Percentiles rank a stretch among this genome's conserved stretches.
These are phyloP conservation scores for Pueraria montana DNA, from an alignment of 306 rosid species.

Conservation along the genomic window DNA sequence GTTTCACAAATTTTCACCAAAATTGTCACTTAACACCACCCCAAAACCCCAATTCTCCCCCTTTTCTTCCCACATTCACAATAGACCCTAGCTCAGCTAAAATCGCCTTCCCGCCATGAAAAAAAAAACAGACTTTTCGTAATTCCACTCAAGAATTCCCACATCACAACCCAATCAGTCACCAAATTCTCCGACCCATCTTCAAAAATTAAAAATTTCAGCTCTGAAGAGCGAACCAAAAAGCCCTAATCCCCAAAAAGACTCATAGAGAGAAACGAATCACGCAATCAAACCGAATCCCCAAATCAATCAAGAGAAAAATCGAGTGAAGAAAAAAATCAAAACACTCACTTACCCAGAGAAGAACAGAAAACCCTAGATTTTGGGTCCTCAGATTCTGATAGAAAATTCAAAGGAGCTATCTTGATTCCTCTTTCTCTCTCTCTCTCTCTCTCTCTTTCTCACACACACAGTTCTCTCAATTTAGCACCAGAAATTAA, in stretches of 20 bases:
- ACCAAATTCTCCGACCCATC: slow-evolving; percentile 37
- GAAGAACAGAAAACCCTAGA: slow-evolving; percentile 57
- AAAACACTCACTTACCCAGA: slow-evolving; percentile 48
- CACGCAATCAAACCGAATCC: slow-evolving; percentile 43
- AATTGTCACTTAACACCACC: slow-evolving; percentile 6
- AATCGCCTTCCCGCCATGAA: slow-evolving; percentile 35
- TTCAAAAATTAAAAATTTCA: slow-evolving; percentile 24
- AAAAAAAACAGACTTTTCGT: neutral
- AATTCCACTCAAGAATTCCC: slow-evolving; percentile 49
- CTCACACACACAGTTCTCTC: slow-evolving; percentile 41
- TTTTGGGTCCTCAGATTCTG: slow-evolving; percentile 62
- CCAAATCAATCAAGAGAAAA: slow-evolving; percentile 22
- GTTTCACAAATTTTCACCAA: slow-evolving; percentile 27
- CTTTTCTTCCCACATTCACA: slow-evolving; percentile 41
- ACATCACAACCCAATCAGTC: neutral
- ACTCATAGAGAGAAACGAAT: slow-evolving; percentile 34
- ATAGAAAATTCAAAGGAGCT: slow-evolving; percentile 61
- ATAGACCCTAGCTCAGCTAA: slow-evolving; percentile 25
- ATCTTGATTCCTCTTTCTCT: slow-evolving; percentile 60
- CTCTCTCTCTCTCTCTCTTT: slow-evolving; percentile 24
- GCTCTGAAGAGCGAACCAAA: slow-evolving; percentile 17
- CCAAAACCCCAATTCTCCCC: slow-evolving; percentile 41
- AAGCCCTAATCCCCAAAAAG: slow-evolving; percentile 51
- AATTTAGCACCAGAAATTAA: slow-evolving; percentile 47
- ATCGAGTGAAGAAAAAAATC: slow-evolving; percentile 6